Evolutionary conservation across 805 yeast species (phyloP), one percentile per base, ranked within the genome.

Genomic region (Metschnikowia lunata): DNA sequence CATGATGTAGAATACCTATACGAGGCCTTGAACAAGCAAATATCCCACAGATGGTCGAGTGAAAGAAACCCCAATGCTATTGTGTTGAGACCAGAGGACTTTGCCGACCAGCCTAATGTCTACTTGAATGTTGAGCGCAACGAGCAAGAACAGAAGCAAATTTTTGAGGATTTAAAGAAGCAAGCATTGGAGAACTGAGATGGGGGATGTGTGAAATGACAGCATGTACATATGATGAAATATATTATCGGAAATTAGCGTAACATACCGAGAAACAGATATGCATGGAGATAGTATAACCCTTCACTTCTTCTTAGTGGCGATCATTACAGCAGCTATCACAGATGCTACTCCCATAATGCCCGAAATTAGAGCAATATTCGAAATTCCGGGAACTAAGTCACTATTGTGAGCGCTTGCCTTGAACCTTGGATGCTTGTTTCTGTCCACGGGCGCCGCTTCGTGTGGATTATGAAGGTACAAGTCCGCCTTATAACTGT

Each of bases 51-150:
- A 54, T 66, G 67, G 58, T 74, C 67, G 51, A 78, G 76, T 54
- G 89, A 84, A 58, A 75, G 81, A 59, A 78, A 81, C 56, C 89
- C 93, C n/a, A 78, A 84, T 55, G 91, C 88, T 27, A 78, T 87
- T 44, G 79, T 81, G 48, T 69, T 87, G 52, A 68, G 79, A 45
- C 61, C 69, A 7, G 71, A 69, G 27, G 82, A 78, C 36, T 85
- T 79, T 56, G 69, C 64, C 28, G 79, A 84, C 33, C 43, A 46
- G 30, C 69, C 78, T 5, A 86, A 85, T 52, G 66, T 82, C 30
- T 72, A 73, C 49, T 67, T 81, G 48, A 80, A 76, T 45, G 66
- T 75, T 36, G 80, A 73, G 54, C 70, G 72, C n/a, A 64, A 68
- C 43, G 71, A 73, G 35, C 61, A 62, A 46, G 69, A 72, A 45